phyloP scores from a whole-genome alignment of 2,329 filamentous ascomycete species.

The Trichoderma koningii region DNA sequence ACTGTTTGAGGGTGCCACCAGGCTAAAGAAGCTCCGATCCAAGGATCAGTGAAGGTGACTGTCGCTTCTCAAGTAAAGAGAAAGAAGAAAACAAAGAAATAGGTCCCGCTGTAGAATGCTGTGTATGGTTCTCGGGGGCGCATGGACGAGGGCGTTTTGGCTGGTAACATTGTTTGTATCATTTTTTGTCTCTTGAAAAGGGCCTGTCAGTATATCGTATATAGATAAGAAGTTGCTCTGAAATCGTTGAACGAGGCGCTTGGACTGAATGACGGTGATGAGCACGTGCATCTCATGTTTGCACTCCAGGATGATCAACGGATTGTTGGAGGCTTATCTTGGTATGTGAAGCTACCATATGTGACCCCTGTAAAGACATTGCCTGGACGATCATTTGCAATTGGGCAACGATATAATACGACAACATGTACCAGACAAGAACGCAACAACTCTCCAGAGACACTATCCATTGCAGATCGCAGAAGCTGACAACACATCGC shows the following conservation, averaged over 20 bases:
- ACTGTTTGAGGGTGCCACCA: constrained; percentile 82
- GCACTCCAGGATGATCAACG: neutral
- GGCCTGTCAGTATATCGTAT: constrained; percentile 9
- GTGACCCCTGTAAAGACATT: no score
- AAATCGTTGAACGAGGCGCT: neutral
- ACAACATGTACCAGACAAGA: no score
- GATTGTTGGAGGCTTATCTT: neutral
- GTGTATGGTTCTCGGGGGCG: constrained; percentile 21
- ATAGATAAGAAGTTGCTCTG: no score
- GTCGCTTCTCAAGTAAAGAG: neutral
- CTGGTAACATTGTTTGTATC: constrained; percentile 16
- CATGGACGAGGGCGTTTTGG: constrained; percentile 31
- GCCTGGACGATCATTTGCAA: no score
- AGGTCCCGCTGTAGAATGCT: constrained; percentile 14
- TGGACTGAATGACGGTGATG: constrained; percentile 1
- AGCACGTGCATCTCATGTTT: neutral
- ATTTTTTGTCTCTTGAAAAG: neutral
- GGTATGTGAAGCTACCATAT: no score
- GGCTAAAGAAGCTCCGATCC: constrained; percentile 81
- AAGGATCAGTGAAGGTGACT: constrained; percentile 54
- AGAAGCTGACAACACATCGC: neutral
- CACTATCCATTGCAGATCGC: neutral
- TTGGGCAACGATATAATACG: no score
- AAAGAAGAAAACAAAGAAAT: neutral
- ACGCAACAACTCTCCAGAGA: no score